These are phyloP conservation scores for Phytopythium aichiense DNA, from an alignment of 352 stramenopile species.

Conservation along the genomic window DNA sequence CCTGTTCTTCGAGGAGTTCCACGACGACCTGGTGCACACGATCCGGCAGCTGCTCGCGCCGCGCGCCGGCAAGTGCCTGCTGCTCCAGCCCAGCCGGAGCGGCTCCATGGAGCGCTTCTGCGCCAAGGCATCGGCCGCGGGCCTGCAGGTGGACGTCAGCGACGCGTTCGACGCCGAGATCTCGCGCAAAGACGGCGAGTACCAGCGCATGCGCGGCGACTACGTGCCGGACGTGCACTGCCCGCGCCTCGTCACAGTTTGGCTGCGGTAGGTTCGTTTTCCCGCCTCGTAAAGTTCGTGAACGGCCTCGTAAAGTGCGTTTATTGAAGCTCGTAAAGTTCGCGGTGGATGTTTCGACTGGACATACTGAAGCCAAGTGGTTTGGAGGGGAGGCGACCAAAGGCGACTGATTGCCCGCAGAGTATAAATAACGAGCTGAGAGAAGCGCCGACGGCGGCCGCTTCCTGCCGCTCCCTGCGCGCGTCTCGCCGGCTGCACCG, in stretches of 20 bases:
- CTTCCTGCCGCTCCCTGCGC: neutral
- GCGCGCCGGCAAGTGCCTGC: slow-evolving; percentile 42
- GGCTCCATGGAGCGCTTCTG: slow-evolving; percentile 79
- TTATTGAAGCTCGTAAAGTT: slow-evolving; percentile 4
- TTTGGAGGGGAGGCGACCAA: neutral
- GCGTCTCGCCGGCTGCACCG: neutral
- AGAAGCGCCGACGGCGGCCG: neutral
- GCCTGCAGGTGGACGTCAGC: slow-evolving; percentile 29
- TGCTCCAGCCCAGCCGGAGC: slow-evolving; percentile 70
- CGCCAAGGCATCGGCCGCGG: slow-evolving; percentile 31
- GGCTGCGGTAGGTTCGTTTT: slow-evolving; percentile 1
- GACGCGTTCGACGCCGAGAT: slow-evolving; percentile 44
- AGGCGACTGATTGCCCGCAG: neutral
- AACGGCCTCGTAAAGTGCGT: neutral
- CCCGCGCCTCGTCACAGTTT: slow-evolving; percentile 52
- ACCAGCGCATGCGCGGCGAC: slow-evolving; percentile 28
- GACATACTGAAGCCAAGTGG: neutral
- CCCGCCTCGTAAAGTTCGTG: neutral
- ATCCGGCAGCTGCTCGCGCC: slow-evolving; percentile 53
- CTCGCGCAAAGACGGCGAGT: slow-evolving; percentile 26
- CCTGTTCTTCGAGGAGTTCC: slow-evolving; percentile 86
- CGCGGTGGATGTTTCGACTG: neutral
- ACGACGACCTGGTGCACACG: slow-evolving; percentile 65
- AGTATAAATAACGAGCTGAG: neutral
- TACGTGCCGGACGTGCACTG: slow-evolving; percentile 74